Percentiles rank a stretch among this genome's conserved stretches.
Evolutionary conservation across 352 stramenopile genomes (phyloP).

Genomic region (Phytophthora podocarpi): DNA sequence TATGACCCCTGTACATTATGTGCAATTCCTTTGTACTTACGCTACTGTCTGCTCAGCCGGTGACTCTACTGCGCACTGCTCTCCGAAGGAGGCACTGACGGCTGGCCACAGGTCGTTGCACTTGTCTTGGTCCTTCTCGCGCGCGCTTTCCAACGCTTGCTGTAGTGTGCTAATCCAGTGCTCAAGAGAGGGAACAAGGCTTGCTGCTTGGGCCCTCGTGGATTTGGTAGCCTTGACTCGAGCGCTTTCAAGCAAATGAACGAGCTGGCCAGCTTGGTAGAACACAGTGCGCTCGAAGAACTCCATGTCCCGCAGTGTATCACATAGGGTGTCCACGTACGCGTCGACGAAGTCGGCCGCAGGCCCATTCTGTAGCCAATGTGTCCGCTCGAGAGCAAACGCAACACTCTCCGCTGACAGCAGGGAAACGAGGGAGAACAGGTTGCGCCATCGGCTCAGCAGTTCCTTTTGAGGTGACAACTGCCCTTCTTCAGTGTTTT

Average conservation of each 20-base stretch:
- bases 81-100: slow-evolving; percentile 35
- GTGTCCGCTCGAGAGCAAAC: slow-evolving; percentile 59
- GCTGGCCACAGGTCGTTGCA: slow-evolving; percentile 56
- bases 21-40: slow-evolving; percentile 15
- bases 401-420: slow-evolving; percentile 66
- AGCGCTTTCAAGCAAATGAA: slow-evolving; percentile 47
- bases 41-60: slow-evolving; percentile 8
- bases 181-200: slow-evolving; percentile 31
- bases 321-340: slow-evolving; percentile 51
- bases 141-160: slow-evolving; percentile 38
- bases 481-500: slow-evolving; percentile 36
- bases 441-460: slow-evolving; percentile 68
- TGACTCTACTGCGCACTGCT: slow-evolving; percentile 28
- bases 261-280: slow-evolving; percentile 64
- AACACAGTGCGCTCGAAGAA: slow-evolving; percentile 68
- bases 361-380: slow-evolving; percentile 43
- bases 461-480: slow-evolving; percentile 45
- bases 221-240: slow-evolving; percentile 39
- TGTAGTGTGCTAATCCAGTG: slow-evolving; percentile 51
- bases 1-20: slow-evolving; percentile 18
- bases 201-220: slow-evolving; percentile 29
- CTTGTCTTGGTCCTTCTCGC: slow-evolving; percentile 47
- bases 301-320: slow-evolving; percentile 54
- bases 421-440: slow-evolving; percentile 69
- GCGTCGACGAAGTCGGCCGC: slow-evolving; percentile 50